These are phyloP conservation scores for Fermentozyma sake DNA, from an alignment of 1,139 yeast genomes.

Conservation along the genomic window DNA sequence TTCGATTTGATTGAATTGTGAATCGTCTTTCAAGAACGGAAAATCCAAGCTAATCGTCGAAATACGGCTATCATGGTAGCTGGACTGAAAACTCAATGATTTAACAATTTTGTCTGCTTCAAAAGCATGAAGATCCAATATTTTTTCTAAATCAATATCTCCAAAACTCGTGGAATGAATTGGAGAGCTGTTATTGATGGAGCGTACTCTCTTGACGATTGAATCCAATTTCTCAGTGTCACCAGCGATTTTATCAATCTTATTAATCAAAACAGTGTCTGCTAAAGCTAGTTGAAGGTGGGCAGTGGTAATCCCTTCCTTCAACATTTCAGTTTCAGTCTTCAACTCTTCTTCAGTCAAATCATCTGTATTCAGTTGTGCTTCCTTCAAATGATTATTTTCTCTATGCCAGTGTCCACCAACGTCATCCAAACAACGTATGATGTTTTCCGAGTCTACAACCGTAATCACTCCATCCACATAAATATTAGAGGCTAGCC, in stretches of 20 bases:
- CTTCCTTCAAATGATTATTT: slow-evolving; percentile 22
- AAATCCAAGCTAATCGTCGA: slow-evolving; percentile 58
- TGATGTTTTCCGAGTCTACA: slow-evolving; percentile 70
- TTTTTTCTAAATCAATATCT: slow-evolving; percentile 52
- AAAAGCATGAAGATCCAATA: slow-evolving; percentile 80
- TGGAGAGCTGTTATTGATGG: slow-evolving; percentile 69
- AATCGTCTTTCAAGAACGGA: slow-evolving; percentile 31
- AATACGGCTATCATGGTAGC: slow-evolving; percentile 51
- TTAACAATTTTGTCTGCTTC: slow-evolving; percentile 32
- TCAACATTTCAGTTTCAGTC: slow-evolving; percentile 22
- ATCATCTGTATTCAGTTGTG: slow-evolving; percentile 20
- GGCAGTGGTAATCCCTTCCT: slow-evolving; percentile 70
- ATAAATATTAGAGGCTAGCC: slow-evolving; percentile 74
- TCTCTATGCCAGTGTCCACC: slow-evolving; percentile 62
- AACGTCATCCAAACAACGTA: slow-evolving; percentile 63
- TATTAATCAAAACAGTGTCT: slow-evolving; percentile 74
- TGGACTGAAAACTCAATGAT: slow-evolving; percentile 19
- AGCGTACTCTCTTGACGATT: slow-evolving; percentile 35
- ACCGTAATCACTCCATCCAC: slow-evolving; percentile 95
- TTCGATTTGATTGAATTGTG: slow-evolving; percentile 46
- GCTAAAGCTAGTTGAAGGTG: slow-evolving; percentile 89
- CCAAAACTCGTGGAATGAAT: slow-evolving; percentile 68
- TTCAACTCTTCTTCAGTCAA: slow-evolving; percentile 31
- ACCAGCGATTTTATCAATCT: slow-evolving; percentile 49
- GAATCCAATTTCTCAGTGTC: slow-evolving; percentile 17